Percentiles rank a stretch among this genome's conserved stretches.
Conservation (phyloP, 345 rosid species). For the Eucalyptus cladocalyx region DNA sequence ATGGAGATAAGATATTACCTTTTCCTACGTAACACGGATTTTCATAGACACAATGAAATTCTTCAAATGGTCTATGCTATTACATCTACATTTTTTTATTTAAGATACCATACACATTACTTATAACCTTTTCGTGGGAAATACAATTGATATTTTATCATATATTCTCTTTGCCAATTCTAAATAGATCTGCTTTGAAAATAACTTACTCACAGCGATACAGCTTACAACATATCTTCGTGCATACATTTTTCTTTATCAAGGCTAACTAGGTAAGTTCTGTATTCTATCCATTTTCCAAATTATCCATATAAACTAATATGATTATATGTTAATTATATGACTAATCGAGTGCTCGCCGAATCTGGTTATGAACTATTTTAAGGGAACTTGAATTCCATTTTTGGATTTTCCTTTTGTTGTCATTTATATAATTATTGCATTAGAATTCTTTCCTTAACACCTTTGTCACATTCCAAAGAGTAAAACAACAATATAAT, state of each 20-base stretch:
- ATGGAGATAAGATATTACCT: no score
- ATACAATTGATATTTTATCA: not conserved
- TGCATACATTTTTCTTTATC: not conserved
- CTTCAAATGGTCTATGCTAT: no score
- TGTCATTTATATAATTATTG: not conserved
- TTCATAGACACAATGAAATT: no score
- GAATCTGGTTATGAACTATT: not conserved
- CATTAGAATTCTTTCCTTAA: not conserved
- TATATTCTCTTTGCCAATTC: not conserved
- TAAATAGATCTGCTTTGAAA: no score
- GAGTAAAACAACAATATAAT: not conserved
- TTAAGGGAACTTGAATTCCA: not conserved
- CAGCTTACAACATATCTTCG: not conserved
- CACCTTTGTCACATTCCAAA: not conserved
- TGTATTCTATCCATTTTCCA: not conserved
- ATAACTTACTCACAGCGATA: not conserved
- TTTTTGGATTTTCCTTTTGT: not conserved
- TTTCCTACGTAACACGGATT: no score
- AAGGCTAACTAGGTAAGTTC: not conserved
- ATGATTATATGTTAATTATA: not conserved
- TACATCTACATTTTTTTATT: no score
- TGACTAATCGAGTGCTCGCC: not conserved
- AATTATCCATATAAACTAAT: not conserved
- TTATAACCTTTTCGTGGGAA: no score
- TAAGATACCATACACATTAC: no score